Conservation (phyloP, 495 filamentous ascomycete genomes). For the Durotheca rogersii region DNA sequence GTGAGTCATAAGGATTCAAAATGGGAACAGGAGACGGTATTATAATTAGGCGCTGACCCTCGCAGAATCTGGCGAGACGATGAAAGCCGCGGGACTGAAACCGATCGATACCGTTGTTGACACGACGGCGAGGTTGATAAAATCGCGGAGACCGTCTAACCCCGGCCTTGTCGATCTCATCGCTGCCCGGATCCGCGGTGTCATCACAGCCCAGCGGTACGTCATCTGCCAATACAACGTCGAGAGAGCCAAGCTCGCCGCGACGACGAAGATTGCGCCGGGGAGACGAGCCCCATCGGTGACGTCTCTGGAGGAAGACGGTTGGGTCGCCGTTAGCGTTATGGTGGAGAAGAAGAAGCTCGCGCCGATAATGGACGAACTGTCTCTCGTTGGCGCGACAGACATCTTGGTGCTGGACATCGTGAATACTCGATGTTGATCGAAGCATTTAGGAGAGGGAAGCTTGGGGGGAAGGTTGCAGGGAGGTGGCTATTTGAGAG, state of each 20-base stretch:
- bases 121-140: conserved; percentile 85
- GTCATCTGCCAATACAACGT: conserved; percentile 98
- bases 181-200: conserved; percentile 77
- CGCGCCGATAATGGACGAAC: conserved; percentile 86
- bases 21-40: not conserved
- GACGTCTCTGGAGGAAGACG: conserved; percentile 79
- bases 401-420: conserved; percentile 90
- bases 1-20: conserved; percentile 55
- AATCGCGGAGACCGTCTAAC: conserved; percentile 83
- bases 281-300: conserved; percentile 94
- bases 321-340: conserved; percentile 88
- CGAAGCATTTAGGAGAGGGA: conserved; percentile 1
- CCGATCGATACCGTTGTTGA: conserved; percentile 91
- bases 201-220: conserved; percentile 94
- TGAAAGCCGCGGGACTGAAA: conserved; percentile 95
- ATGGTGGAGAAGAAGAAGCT: conserved; percentile 94
- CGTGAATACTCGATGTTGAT: conserved; percentile 68
- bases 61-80: conserved; percentile 94
- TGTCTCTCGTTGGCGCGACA: conserved; percentile 74
- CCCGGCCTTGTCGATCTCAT: conserved; percentile 76
- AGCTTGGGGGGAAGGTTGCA: not conserved
- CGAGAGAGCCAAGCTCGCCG: conserved; percentile 61
- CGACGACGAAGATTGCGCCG: conserved; percentile 78
- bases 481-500: too few relatives aligned
- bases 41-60: conserved; percentile 4